Evolutionary conservation across 2,329 filamentous ascomycete genomes (phyloP), one percentile per base, ranked within the genome.

Genomic region (Paecilomyces sp.): DNA sequence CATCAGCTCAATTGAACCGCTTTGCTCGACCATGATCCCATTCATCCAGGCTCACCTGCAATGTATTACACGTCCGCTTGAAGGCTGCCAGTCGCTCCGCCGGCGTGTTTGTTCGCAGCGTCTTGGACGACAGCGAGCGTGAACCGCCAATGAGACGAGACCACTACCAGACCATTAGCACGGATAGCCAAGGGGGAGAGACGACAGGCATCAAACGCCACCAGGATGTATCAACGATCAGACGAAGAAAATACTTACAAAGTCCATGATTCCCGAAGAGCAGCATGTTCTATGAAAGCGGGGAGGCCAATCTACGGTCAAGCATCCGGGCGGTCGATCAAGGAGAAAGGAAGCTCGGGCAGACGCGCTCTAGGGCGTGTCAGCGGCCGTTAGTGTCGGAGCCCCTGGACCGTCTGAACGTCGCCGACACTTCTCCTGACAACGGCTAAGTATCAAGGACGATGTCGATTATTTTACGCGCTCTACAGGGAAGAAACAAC

Each of bases 21-120:
- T 9, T 22, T 4, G 2, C 13, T 5, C 13, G 13, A 2, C 36
- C 6, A 47, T 47, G 3, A 47, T 47, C 36, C 7, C 31, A 22
- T n/a, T 47, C 36, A 3, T 18, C 41, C 41, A 8, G 18, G 9
- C 41, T 47, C n/a, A 66, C 62, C 58, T 58, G 62, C 50, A 64
- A 54, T 50, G 59, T 78, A 70, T 85, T 83, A 74, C 85, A 87
- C 59, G 82, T 78, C 65, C 83, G 81, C 67, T 84, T 84, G 74
- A 87, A 88, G 63, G 83, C 80, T 65, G 80, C 77, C 67, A 87
- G 79, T 66, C 85, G 83, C 69, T 86, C 82, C 63, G 83, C 81
- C 25, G 84, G 81, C 64, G 83, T 81, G 68, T 82, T 81, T 61
- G 78, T 73, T 41, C 76, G 75, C 57, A 78, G 76, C 71, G 79